These are phyloP conservation scores for Acer negundo DNA, from an alignment of 345 rosid genomes.

Conservation along the genomic window DNA sequence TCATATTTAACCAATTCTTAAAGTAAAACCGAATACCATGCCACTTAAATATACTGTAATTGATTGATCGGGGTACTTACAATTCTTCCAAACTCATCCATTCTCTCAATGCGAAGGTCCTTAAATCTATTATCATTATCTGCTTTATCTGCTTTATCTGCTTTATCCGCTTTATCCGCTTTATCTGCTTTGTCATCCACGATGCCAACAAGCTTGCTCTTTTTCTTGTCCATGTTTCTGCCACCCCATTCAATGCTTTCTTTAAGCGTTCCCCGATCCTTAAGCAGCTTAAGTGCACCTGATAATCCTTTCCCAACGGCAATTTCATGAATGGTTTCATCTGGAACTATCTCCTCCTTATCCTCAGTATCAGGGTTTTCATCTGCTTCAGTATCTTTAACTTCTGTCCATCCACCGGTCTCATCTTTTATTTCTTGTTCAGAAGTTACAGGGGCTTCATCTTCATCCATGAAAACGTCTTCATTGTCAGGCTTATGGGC, in stretches of 20 bases:
- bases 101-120: constrained; percentile 86
- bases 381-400: constrained; percentile 48
- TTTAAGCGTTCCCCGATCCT: constrained; percentile 90
- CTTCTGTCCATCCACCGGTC: constrained; percentile 64
- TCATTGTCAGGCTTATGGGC: constrained; percentile 60
- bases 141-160: constrained; percentile 33
- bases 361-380: constrained; percentile 50
- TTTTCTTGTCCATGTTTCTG: constrained; percentile 98
- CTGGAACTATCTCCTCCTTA: constrained; percentile 65
- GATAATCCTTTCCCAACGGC: constrained; percentile 91
- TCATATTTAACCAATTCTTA: not conserved
- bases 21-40: not conserved
- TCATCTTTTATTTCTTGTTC: constrained; percentile 59
- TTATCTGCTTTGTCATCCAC: constrained; percentile 43
- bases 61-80: constrained; percentile 55
- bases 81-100: constrained; percentile 93
- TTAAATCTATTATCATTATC: constrained; percentile 47
- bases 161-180: constrained; percentile 38
- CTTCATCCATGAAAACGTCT: constrained; percentile 95
- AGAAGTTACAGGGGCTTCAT: constrained; percentile 60
- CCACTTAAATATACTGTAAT: not conserved
- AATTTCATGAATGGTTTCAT: constrained; percentile 82
- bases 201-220: constrained; percentile 93
- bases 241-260: constrained; percentile 97
- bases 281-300: constrained; percentile 76